Base-by-base conservation (phyloP, 305 asterid species). In the Fraxinus ornus region DNA sequence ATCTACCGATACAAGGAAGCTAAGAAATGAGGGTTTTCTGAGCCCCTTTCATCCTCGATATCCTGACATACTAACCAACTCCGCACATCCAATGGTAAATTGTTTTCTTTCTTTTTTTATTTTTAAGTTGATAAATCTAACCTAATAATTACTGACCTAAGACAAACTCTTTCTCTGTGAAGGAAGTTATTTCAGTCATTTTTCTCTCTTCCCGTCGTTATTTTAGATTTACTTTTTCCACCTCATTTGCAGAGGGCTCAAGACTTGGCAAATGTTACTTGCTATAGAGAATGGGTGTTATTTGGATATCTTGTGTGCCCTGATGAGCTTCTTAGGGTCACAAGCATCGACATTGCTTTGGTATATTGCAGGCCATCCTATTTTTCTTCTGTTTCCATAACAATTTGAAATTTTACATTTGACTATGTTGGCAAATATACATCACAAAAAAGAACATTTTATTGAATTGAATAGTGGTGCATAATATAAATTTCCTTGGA, bases 31-130 rank as follows among this genome's bases (percentile, higher is more conserved):
- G 92, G 68, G 99, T 66, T 96, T 94, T 88, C 88, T 96, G 79
- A 96, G 99, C 82, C 99, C 99, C 66, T 96, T 96, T 87, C 99
- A 96, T 88, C 99, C 99, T 85, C 92, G 99, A 88, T 97, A 97
- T 86, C 99, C 99, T 32, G 99, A 97, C 86, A 97, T 97, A 89
- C 98, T 97, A 12, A 97, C 99, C 82, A 97, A 97, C 89, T 93
- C 99, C 64, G 99, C 99, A 35, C 99, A 97, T 89, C 99, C 99
- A 83, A 90, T 97, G 99, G 99, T 96, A 90, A 77, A 80, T 70
- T 70, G 64, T 52, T 5, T 49, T 17, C 7, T 49, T 71, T 72
- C 24, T 85, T 70, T 72, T 68, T 77, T 41, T 8, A 5, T 1
- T 41, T 41, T 41, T 71, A 33, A 77, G 9, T 55, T 55, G 62